phyloP scores from a whole-genome alignment of 73 alveolate species.

The Paramecium sexaurelia region DNA sequence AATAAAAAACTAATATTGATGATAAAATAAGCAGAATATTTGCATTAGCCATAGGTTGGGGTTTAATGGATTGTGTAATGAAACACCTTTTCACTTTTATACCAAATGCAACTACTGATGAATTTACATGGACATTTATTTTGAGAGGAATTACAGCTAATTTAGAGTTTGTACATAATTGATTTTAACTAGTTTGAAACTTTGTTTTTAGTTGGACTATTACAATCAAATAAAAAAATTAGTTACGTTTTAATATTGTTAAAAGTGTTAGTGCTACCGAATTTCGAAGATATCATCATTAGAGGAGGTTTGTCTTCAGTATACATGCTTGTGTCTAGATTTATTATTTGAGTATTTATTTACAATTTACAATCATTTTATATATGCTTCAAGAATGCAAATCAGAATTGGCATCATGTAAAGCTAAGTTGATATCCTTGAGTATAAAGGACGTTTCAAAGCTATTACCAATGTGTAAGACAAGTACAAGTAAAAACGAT shows the following conservation, averaged over 20 bases:
- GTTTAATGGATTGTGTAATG: conserved; percentile 38
- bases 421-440: conserved; percentile 3
- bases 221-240: not conserved
- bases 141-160: conserved; percentile 67
- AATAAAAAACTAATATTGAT: conserved; percentile 12
- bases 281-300: not conserved
- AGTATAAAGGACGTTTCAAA: conserved; percentile 19
- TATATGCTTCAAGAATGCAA: conserved; percentile 3
- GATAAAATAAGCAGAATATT: conserved; percentile 59
- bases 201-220: not conserved
- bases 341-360: not conserved
- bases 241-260: not conserved
- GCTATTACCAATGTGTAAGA: conserved; percentile 5
- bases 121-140: conserved; percentile 68
- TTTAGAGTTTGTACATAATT: conserved; percentile 33
- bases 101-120: conserved; percentile 68
- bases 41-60: conserved; percentile 71
- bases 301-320: not conserved
- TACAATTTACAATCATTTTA: not conserved
- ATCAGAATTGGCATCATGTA: conserved; percentile 54
- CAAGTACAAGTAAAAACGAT: conserved; percentile 23
- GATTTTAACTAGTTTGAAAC: conserved; percentile 46
- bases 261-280: not conserved
- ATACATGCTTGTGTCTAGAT: conserved; percentile 35
- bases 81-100: conserved; percentile 56